Conservation (phyloP, 2,329 filamentous ascomycete species). For the Teratosphaeria zuluensis region DNA sequence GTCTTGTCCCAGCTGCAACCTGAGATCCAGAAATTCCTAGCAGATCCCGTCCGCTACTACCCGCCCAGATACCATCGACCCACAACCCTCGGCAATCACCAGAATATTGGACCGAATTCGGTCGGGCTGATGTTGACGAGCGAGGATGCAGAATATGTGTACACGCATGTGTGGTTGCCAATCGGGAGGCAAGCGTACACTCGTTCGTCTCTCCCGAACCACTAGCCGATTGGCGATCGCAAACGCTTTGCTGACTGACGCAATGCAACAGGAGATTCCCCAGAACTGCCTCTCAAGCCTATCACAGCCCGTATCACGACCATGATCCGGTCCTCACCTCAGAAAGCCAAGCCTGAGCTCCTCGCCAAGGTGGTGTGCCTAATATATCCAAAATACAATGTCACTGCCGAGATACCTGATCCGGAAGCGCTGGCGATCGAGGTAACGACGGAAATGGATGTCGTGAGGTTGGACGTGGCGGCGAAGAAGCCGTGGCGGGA, state of each 20-base stretch:
- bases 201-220: slow-evolving; percentile 10
- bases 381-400: slow-evolving; percentile 8
- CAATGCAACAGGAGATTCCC: slow-evolving; percentile 14
- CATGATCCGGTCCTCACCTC: slow-evolving; percentile 15
- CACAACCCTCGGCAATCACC: not conserved
- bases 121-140: slow-evolving; percentile 22
- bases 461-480: slow-evolving; percentile 22
- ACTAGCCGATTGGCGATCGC: not conserved
- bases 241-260: not conserved
- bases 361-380: slow-evolving; percentile 15
- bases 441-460: slow-evolving; percentile 24
- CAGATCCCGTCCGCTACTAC: not conserved
- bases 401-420: slow-evolving; percentile 3
- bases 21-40: not conserved
- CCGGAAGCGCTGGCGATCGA: slow-evolving; percentile 4
- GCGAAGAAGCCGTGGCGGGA: slow-evolving; percentile 23
- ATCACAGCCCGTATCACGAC: slow-evolving; percentile 20
- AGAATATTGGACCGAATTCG: slow-evolving; percentile 15
- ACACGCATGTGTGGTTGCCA: slow-evolving; percentile 22
- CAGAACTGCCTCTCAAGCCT: slow-evolving; percentile 20
- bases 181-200: slow-evolving; percentile 17
- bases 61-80: not conserved
- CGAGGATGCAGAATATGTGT: slow-evolving; percentile 7
- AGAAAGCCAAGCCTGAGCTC: slow-evolving; percentile 12
- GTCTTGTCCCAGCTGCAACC: not conserved